Base-by-base conservation (phyloP, 495 filamentous ascomycete species). In the Aspergillus avenaceus region DNA sequence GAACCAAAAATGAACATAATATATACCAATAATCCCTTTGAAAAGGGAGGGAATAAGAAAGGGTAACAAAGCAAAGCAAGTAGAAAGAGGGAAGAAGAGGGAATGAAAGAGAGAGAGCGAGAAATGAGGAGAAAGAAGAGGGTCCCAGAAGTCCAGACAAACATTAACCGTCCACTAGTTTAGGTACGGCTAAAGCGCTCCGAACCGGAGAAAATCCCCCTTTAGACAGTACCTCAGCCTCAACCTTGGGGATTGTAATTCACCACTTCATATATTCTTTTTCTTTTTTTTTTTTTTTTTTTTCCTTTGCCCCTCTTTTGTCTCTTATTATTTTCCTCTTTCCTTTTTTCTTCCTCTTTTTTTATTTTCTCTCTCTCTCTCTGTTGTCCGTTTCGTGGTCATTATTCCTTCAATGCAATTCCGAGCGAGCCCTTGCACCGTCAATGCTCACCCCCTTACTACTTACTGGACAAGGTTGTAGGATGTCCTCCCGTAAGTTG, bases 401-500 rank as follows among this genome's bases (percentile, higher is more conserved):
- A n/a, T n/a, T n/a, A n/a, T n/a, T n/a, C n/a, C n/a, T n/a, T n/a
- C n/a, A n/a, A 44, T 43, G 28, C 49, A 40, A 47, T 31, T n/a
- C 45, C 45, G 9, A 38, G 21, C 45, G 9, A 38, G 21, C 11
- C 45, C 31, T 25, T 36, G 32, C 18, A 38, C 34, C 1, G 54
- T 53, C 1, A 56, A 59, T 13, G 56, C 34, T n/a, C 21, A 34
- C n/a, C n/a, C n/a, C n/a, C n/a, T n/a, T n/a, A n/a, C 19, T 42
- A 46, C 29, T 53, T 59, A 12, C 53, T 45, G n/a, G 58, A 51
- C 29, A 50, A 50, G 21, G 53, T 24, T 29, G 59, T 23, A 13
- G 54, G n/a, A 42, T 55, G 45, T 26, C 55, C 52, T 16, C 55
- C 55, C 13, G 84, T 84, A 48, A 97, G 81, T 44, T 89, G 83